Evolutionary conservation across 768 basidiomycete genomes (phyloP), one percentile per base, ranked within the genome.

Genomic region (Tylopilus intermedius): DNA sequence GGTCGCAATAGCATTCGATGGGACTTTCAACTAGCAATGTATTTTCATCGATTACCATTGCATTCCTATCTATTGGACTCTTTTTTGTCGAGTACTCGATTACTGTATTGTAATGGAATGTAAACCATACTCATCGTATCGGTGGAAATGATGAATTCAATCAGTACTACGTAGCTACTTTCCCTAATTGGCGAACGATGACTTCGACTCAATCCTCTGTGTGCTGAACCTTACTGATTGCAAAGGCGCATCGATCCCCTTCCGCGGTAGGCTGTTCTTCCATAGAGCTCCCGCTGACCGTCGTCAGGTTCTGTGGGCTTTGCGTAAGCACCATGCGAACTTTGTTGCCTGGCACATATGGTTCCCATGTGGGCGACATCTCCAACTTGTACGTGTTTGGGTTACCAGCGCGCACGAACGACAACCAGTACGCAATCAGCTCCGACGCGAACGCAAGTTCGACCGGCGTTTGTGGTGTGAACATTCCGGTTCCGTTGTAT

Each of bases 371-470:
- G 0, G 81, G 82, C 1, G 82, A 80, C 32, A 74, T 68, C 0
- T 71, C 56, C 2, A 83, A 72, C 61, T 79, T 82, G 68, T 73
- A 71, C 6, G 75, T 75, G 64, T 82, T 84, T 0, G 81, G 82
- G 60, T 33, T 14, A 14, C 33, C 33, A 5, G 33, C 13, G 39
- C 81, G 79, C 21, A 84, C 81, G 55, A 85, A 84, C 2, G 81
- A 85, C 6, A 84, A 66, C 81, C 82, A 83, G 62, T 84, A 83
- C 7, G 79, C 82, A 40, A 82, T 81, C 29, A 82, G 68, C 62
- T 85, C 85, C 33, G 73, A 64, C 0, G 80, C 77, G 55, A 85
- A 84, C 7, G 77, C 75, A 1, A 57, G 62, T 57, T 83, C 76
- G 8, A 71, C 65, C 0, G 75, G 69, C 9, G 74, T 76, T 67